These are phyloP conservation scores for Coniochaeta ligniaria DNA, from an alignment of 2,329 filamentous ascomycete species.

Conservation along the genomic window DNA sequence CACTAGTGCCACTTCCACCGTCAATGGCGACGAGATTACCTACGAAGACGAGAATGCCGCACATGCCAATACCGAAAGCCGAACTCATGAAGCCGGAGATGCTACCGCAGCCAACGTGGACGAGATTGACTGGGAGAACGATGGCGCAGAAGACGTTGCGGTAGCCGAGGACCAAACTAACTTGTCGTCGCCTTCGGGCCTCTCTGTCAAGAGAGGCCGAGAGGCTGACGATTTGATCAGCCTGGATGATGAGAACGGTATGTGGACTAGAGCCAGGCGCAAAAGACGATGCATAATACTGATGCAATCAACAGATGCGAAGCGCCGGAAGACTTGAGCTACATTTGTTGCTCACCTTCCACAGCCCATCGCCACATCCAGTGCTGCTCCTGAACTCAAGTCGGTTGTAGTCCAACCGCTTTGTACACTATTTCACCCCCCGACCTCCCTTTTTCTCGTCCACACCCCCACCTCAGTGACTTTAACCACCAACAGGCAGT, in stretches of 20 bases:
- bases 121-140: constrained; percentile 29
- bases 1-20: constrained; percentile 22
- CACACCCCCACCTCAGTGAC: background rate
- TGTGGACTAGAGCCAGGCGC: background rate
- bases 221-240: constrained; percentile 15
- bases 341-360: background rate
- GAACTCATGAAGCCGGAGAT: constrained; percentile 2
- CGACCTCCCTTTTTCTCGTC: background rate
- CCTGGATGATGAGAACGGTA: constrained; percentile 17
- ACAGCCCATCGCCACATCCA: background rate
- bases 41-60: constrained; percentile 18
- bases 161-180: constrained; percentile 11
- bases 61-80: constrained; percentile 12
- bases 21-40: constrained; percentile 30
- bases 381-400: background rate
- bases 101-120: constrained; percentile 10
- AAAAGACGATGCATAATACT: constrained; percentile 6
- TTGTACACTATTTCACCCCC: background rate
- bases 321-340: background rate
- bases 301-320: constrained; percentile 6
- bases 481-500: background rate
- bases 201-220: constrained; percentile 22
- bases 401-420: background rate
- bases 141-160: constrained; percentile 17
- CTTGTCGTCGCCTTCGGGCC: constrained; percentile 12